Evolutionary conservation across 2,329 filamentous ascomycete species (phyloP).

Genomic region (Alternaria ventricosa): DNA sequence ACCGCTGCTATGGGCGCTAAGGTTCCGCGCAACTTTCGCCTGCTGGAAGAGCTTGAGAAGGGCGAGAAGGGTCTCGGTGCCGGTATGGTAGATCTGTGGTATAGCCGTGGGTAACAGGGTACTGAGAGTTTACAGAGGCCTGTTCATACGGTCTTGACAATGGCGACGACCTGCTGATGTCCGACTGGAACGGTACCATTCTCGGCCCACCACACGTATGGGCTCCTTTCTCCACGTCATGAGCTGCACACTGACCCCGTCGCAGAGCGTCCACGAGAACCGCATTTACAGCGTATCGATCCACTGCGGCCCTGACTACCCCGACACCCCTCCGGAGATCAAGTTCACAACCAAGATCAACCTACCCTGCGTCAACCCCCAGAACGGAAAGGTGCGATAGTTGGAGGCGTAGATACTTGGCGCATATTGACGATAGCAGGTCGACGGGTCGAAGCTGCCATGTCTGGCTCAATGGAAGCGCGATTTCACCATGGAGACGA

Average conservation of each 20-base stretch:
- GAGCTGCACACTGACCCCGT: conserved; percentile 6
- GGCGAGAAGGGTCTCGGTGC: conserved; percentile 97
- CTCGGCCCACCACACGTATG: conserved; percentile 93
- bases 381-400: conserved; percentile 70
- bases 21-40: conserved; percentile 92
- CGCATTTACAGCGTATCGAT: conserved; percentile 98
- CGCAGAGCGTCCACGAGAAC: conserved; percentile 92
- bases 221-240: conserved; percentile 20
- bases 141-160: conserved; percentile 97
- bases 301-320: conserved; percentile 89
- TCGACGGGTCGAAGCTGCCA: conserved; percentile 82
- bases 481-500: conserved; percentile 93
- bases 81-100: conserved; percentile 58
- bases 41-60: conserved; percentile 97
- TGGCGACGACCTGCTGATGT: conserved; percentile 94
- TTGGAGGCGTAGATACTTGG: neutral
- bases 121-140: conserved; percentile 67
- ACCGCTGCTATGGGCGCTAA: conserved; percentile 66
- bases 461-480: conserved; percentile 91
- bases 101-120: neutral
- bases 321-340: conserved; percentile 85
- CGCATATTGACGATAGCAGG: conserved; percentile 54
- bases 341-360: conserved; percentile 95
- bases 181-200: conserved; percentile 98
- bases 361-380: conserved; percentile 87